Evolutionary conservation across 768 basidiomycete genomes (phyloP), one percentile per base, ranked within the genome.

Genomic region (Hirschioporus abietinus): DNA sequence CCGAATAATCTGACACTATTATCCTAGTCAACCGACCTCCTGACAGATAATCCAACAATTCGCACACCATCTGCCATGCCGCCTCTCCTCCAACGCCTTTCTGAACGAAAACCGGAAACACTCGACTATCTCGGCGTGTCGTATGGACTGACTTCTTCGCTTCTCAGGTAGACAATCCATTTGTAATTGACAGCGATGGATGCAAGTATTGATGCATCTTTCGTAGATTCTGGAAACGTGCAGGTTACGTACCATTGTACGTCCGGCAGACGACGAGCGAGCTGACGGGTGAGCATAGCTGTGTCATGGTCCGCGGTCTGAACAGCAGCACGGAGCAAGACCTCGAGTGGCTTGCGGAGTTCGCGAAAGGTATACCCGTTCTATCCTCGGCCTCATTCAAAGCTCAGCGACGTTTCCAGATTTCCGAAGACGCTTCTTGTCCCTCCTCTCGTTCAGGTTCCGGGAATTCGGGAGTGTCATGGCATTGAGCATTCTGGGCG

Each of bases 81-180:
- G 0, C 95, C 96, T 0, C 83, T 99, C 4, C 84, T 99, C 1
- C 94, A 96, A 72, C 87, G 95, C 2, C 83, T 99, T 4, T 87
- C 92, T 1, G 96, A 98, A 74, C 85, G 91, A 35, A 92, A 90
- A 75, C 96, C 96, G 0, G 95, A 98, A 73, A 81, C 78, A 34
- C 81, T 99, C 25, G 96, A 99, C 76, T 99, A 96, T 73, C 81
- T 99, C 7, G 96, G 97, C 60, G 96, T 98, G 1, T 96, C 95
- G 17, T 99, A 96, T 74, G 97, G 97, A 7, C 80, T 99, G 63
- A 98, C 96, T 0, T 84, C 92, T 6, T 89, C 86, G 69, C 82
- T 99, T 0, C 83, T 99, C 57, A 82, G 90, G 89, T 89, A 63
- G 17, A 79, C 17, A 61, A 3, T 17, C 20, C 70, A 5, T 34